Evolutionary conservation across 73 alveolate species (phyloP), one percentile per base, ranked within the genome.

Genomic region (Paramecium primaurelia): DNA sequence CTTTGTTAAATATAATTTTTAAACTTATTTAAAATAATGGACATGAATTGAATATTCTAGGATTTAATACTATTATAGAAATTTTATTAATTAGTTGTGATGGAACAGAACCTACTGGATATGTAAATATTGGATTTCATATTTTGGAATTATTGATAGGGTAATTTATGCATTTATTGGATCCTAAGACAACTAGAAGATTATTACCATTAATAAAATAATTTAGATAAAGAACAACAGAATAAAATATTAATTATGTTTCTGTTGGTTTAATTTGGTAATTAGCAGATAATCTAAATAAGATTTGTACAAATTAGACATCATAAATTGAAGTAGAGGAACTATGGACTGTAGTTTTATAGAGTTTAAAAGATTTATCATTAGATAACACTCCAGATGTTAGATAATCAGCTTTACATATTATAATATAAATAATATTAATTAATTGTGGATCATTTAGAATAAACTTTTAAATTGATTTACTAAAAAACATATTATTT

Each of bases 81-180:
- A 80, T 80, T 10, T 42, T 80, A 6, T 18, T 26, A 45, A 80
- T 80, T 6, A 45, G 77, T 26, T 80, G 91, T 26, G 91, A 80
- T 80, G 77, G 45, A 32, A 80, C 91, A 20, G 91, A 80, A 80
- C 91, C 91, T 1, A 10, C 91, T 44, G 58, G 58, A 32, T 80
- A 80, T 80, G 91, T 80, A 10, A 80, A 45, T 80, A 64, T 80
- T 42, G 91, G 91, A 12, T 80, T 80, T 49, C 91, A 80, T 16
- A 80, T 80, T 45, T 47, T 80, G 30, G 91, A 80, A 36, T 36
- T 80, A 22, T 45, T 80, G 34, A 80, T 80, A 11, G 91, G 91
- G 25, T 45, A 80, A 47, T 80, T 80, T 47, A 22, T 80, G 18
- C 71, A 80, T 80, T 45, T 80, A 80, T 22, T 80, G 8, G 77